Base-by-base conservation (phyloP, 345 rosid species). In the Aquilaria malaccensis region DNA sequence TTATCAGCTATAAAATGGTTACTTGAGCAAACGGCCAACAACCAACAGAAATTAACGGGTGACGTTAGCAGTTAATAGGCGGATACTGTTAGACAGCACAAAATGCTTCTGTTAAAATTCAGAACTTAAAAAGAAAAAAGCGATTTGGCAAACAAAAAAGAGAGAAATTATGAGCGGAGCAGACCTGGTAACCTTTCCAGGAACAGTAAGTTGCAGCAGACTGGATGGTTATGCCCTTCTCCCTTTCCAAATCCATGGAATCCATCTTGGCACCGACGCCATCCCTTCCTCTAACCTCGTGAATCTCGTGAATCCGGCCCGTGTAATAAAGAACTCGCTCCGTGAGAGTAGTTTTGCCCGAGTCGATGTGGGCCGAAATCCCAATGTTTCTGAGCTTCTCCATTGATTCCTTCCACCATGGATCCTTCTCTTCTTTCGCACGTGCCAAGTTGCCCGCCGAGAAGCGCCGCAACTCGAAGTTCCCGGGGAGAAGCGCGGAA, bases 201-300 rank as follows among this genome's bases (percentile, higher is more conserved):
- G 95, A 83, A 68, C 98, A 95, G 73, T 88, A 88, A 1, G 99
- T 95, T 60, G 99, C 98, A 12, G 99, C 99, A 9, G 99, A 95
- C 65, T 95, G 98, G 68, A 95, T 95, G 0, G 99, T 95, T 67
- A 95, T 91, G n/a, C 98, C 99, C 69, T 91, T 95, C 77, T 95
- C 99, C 13, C 99, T 75, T 58, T 95, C 99, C 74, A 95, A 83
- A 65, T 95, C 99, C 99, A 91, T 95, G 33, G 96, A 91, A 56
- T 95, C 99, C 99, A 95, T 91, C 79, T 91, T 95, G 2, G 99
- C 99, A 6, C 99, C 99, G 11, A 95, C 94, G 10, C 98, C 99
- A 31, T 95, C 99, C 43, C 81, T 85, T 22, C 99, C 99, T 12
- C 97, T 79, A 32, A 95, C 99, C 79, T 91, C 99, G 54, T 95